Evolutionary conservation across 345 rosid species (phyloP).

Genomic region (Hibiscus mutabilis): DNA sequence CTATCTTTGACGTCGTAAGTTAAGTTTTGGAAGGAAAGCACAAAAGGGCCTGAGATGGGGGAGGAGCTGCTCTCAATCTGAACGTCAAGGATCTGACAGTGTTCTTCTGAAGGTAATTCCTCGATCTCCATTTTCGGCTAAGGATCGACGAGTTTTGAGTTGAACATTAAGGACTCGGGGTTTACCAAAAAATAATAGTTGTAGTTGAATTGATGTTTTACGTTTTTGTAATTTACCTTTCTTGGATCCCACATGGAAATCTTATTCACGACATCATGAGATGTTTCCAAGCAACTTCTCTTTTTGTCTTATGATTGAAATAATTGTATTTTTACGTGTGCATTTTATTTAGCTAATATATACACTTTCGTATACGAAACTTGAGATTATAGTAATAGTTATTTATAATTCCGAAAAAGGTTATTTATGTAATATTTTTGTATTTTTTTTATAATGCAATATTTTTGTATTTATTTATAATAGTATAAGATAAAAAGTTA

Average conservation of each 20-base stretch:
- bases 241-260: background rate
- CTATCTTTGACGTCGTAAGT: conserved; percentile 54
- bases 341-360: too few relatives aligned
- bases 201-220: background rate
- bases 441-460: too few relatives aligned
- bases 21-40: conserved; percentile 60
- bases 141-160: background rate
- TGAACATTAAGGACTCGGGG: background rate
- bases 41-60: conserved; percentile 48
- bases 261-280: background rate
- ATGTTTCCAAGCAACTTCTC: conserved; percentile 2
- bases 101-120: conserved; percentile 8
- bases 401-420: too few relatives aligned
- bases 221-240: background rate
- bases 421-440: background rate
- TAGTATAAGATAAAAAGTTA: too few relatives aligned
- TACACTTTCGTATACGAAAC: background rate
- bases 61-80: conserved; percentile 4
- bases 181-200: background rate
- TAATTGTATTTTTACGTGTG: background rate
- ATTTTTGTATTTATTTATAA: too few relatives aligned
- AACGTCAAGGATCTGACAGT: background rate
- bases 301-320: background rate
- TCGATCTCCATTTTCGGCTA: conserved; percentile 4
- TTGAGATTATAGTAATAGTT: background rate